Percentiles rank a stretch among this genome's conserved stretches.
Conservation (phyloP, 106 monocot genomes). For the Hemerocallis citrina region DNA sequence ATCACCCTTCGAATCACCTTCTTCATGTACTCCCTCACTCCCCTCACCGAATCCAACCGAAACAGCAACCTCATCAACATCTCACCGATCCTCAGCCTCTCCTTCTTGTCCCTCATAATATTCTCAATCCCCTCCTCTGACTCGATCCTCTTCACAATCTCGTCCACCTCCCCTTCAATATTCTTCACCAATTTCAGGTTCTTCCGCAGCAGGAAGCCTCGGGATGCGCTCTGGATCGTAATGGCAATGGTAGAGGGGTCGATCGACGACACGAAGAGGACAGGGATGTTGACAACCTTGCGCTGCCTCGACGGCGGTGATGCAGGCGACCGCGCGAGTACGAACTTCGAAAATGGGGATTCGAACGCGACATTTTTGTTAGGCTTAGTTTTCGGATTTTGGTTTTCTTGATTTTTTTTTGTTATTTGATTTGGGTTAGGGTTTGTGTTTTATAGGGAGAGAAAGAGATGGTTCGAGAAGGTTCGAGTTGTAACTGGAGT, state of each 20-base stretch:
- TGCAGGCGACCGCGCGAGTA: background rate
- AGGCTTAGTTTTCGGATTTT: background rate
- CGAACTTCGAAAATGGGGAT: background rate
- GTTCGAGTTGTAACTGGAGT: background rate
- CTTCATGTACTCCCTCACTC: constrained; percentile 50
- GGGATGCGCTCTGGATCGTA: constrained; percentile 42
- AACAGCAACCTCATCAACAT: constrained; percentile 49
- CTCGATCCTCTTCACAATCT: constrained; percentile 21
- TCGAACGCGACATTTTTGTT: constrained; percentile 1
- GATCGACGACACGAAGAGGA: constrained; percentile 34
- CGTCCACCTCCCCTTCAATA: constrained; percentile 28
- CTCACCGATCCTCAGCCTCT: constrained; percentile 41
- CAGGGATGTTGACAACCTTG: constrained; percentile 45
- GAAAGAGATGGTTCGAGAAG: background rate
- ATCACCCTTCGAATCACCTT: constrained; percentile 37
- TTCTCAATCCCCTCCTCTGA: constrained; percentile 17
- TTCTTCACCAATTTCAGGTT: constrained; percentile 21
- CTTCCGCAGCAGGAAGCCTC: constrained; percentile 65
- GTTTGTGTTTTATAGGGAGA: background rate
- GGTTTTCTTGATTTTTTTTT: background rate
- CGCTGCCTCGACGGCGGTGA: constrained; percentile 6
- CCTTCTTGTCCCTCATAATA: constrained; percentile 30
- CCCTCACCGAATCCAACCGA: constrained; percentile 39
- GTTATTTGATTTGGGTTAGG: background rate
- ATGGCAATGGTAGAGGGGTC: constrained; percentile 23